Base-by-base conservation (phyloP, 495 filamentous ascomycete genomes). In the Hypoxylon subgilvum region DNA sequence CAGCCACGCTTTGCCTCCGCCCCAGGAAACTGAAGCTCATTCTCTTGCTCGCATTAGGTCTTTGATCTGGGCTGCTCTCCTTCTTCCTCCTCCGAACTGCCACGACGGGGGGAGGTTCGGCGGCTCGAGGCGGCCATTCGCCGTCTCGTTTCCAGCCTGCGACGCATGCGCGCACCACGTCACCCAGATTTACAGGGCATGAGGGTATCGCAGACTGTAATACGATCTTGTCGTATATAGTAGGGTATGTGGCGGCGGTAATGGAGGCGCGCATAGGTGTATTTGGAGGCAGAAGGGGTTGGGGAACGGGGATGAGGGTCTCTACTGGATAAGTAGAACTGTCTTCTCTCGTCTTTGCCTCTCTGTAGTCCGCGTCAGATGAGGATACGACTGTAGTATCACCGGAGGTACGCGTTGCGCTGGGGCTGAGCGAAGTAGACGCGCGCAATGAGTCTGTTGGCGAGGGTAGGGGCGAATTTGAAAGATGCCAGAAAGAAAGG, bases 141-240 rank as follows among this genome's bases (percentile, higher is more conserved):
- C 91, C 94, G 66, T 95, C 92, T 35, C 88, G 81, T 71, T 95
- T 93, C 94, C 94, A 97, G 25, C 94, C 94, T 32, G 87, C 81
- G 2, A 97, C 92, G 63, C 93, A 86, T 22, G 89, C 82, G n/a
- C 84, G 80, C 17, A 87, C 84, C 67, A 97, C 81, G 65, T 95
- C 88, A 27, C 78, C 71, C 4, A 98, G 82, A 63, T 96, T 96
- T 53, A 98, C 86, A 12, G 94, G 94, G 7, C 95, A 84, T 1
- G 84, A 84, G 0, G 94, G 92, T 1, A 89, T 87, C 53, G 90
- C 80, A 13, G 80, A 80, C 62, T 94, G 85, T 3, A 90, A 63
- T 30, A 97, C 82, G 44, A 96, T 85, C 69, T 96, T 96, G 66
- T 84, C 85, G 76, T 96, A 97, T 49, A 98, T 90, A 8, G 87